phyloP scores from a whole-genome alignment of 345 rosid species.

The Leavenworthia alabamica region DNA sequence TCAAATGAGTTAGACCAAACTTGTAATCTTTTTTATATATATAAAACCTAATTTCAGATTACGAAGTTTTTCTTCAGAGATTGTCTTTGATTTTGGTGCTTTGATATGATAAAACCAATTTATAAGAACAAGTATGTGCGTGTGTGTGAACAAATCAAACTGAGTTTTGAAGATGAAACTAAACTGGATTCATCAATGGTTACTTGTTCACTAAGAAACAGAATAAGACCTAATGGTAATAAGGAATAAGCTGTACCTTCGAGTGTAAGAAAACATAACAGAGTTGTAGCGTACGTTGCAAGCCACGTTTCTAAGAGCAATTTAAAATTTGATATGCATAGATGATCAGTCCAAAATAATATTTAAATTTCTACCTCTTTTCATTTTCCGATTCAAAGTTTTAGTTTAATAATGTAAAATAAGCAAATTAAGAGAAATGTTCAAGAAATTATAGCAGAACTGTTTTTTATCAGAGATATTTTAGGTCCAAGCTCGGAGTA shows the following conservation, averaged over 20 bases:
- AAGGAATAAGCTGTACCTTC: not conserved
- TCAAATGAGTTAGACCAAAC: slow-evolving; percentile 18
- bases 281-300: not conserved
- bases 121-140: not conserved
- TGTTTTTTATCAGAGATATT: too few relatives aligned
- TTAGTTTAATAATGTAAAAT: too few relatives aligned
- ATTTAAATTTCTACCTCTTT: too few relatives aligned
- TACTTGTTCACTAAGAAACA: not conserved
- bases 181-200: not conserved
- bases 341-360: too few relatives aligned
- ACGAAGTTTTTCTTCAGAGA: not conserved
- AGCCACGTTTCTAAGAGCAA: not conserved
- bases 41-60: not conserved
- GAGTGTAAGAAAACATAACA: not conserved
- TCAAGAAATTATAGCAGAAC: too few relatives aligned
- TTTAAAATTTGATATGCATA: too few relatives aligned
- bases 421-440: too few relatives aligned
- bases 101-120: not conserved
- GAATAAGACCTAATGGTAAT: not conserved
- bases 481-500: slow-evolving; percentile 21
- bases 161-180: not conserved
- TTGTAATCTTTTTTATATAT: not conserved
- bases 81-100: not conserved
- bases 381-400: too few relatives aligned
- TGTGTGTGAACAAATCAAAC: not conserved